phyloP scores from a whole-genome alignment of 805 yeast genomes.

The Candida vaughaniae region DNA sequence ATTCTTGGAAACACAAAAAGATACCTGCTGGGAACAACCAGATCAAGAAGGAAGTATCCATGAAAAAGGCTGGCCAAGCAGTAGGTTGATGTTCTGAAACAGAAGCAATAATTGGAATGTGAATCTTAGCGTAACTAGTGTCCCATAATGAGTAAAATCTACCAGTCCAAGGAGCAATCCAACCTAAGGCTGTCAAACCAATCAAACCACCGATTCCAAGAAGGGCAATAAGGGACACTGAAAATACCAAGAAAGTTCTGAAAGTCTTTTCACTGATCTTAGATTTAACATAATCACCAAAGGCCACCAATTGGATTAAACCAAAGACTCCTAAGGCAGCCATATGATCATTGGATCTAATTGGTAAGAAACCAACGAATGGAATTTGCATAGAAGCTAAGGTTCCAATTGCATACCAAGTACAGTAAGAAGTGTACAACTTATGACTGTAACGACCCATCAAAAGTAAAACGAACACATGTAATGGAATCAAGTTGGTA shows the following conservation, averaged over 20 bases:
- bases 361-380: slow-evolving; percentile 95
- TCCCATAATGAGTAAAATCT: slow-evolving; percentile 99
- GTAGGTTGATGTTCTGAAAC: slow-evolving; percentile 99
- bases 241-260: slow-evolving; percentile 61
- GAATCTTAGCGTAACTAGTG: slow-evolving; percentile 94
- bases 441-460: slow-evolving; percentile 93
- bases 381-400: slow-evolving; percentile 99
- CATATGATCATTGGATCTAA: slow-evolving; percentile 97
- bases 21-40: slow-evolving; percentile 99
- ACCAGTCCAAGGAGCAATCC: slow-evolving; percentile 99
- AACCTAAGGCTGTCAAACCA: slow-evolving; percentile 82
- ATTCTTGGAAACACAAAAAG: slow-evolving; percentile 83
- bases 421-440: slow-evolving; percentile 85
- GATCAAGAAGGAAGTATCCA: slow-evolving; percentile 86
- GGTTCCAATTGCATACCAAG: slow-evolving; percentile 98
- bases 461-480: slow-evolving; percentile 80
- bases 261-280: slow-evolving; percentile 73
- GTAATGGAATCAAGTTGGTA: slow-evolving; percentile 95
- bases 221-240: slow-evolving; percentile 53
- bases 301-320: slow-evolving; percentile 81
- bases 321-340: slow-evolving; percentile 98
- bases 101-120: slow-evolving; percentile 97
- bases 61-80: slow-evolving; percentile 99
- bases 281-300: slow-evolving; percentile 77
- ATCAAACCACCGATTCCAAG: slow-evolving; percentile 73